Conservation (phyloP, 345 rosid species). For the Bruguiera sexangula region DNA sequence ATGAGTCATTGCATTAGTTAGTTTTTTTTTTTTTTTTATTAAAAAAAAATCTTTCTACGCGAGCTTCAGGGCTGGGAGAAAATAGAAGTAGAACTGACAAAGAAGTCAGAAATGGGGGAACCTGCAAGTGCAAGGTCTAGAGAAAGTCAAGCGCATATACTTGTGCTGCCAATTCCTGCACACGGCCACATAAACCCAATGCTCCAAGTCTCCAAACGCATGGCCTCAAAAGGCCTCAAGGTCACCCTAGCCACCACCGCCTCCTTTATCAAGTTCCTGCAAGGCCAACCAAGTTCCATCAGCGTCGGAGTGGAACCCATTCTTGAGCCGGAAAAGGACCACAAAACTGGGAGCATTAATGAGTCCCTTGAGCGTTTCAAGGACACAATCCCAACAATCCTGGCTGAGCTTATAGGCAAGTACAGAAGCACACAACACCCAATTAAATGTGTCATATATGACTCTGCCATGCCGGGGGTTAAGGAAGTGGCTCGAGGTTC, state of each 20-base stretch:
- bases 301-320: slow-evolving; percentile 24
- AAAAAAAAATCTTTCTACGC: no score
- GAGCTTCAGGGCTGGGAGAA: not conserved
- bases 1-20: no score
- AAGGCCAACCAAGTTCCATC: slow-evolving; percentile 24
- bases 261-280: slow-evolving; percentile 8
- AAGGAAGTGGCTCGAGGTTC: slow-evolving; percentile 27
- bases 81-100: not conserved
- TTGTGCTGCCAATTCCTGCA: slow-evolving; percentile 38
- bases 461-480: slow-evolving; percentile 44
- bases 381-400: slow-evolving; percentile 21
- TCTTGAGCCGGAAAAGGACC: slow-evolving; percentile 27
- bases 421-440: slow-evolving; percentile 1
- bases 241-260: slow-evolving; percentile 36
- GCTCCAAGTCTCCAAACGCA: slow-evolving; percentile 54
- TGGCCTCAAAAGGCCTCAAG: slow-evolving; percentile 47
- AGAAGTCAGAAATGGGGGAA: not conserved
- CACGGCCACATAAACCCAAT: slow-evolving; percentile 65
- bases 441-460: slow-evolving; percentile 36
- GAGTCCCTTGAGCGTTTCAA: slow-evolving; percentile 15
- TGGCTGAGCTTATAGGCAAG: slow-evolving; percentile 25
- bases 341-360: not conserved
- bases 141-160: slow-evolving; percentile 13
- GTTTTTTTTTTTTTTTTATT: no score
- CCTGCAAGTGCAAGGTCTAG: slow-evolving; percentile 10